phyloP scores from a whole-genome alignment of 2,329 filamentous ascomycete genomes.

The Sporothrix sp. region DNA sequence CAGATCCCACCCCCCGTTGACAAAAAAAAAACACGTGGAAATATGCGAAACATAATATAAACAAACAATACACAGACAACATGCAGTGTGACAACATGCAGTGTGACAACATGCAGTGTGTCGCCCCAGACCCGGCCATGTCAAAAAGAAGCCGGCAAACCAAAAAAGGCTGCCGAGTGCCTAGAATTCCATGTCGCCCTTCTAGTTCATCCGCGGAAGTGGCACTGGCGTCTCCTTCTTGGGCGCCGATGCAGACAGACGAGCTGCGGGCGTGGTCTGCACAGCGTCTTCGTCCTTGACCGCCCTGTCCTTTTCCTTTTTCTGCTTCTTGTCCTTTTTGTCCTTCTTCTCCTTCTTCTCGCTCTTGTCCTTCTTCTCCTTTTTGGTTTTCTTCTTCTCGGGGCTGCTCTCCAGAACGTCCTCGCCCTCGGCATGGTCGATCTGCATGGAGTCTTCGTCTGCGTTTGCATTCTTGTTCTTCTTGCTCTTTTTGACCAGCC shows the following conservation, averaged over 20 bases:
- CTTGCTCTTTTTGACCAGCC: constrained; percentile 4
- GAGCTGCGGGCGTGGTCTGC: neutral
- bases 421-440: neutral
- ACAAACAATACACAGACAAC: neutral
- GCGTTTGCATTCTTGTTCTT: constrained; percentile 12
- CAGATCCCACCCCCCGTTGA: too few species aligned
- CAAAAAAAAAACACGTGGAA: neutral
- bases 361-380: neutral
- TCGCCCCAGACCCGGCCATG: too few species aligned
- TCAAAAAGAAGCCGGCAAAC: neutral
- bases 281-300: neutral
- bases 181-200: neutral
- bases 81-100: too few species aligned
- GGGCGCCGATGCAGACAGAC: neutral
- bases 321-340: constrained; percentile 14
- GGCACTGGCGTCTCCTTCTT: constrained; percentile 18
- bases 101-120: too few species aligned
- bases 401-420: neutral
- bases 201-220: constrained; percentile 11
- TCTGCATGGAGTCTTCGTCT: neutral
- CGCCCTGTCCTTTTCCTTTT: constrained; percentile 10
- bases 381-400: constrained; percentile 4
- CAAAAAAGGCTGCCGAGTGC: neutral
- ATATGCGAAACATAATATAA: too few species aligned
- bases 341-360: constrained; percentile 14